Percentiles rank a stretch among this genome's conserved stretches.
Conservation (phyloP, 768 basidiomycete species). For the Rhizopogon sp. region DNA sequence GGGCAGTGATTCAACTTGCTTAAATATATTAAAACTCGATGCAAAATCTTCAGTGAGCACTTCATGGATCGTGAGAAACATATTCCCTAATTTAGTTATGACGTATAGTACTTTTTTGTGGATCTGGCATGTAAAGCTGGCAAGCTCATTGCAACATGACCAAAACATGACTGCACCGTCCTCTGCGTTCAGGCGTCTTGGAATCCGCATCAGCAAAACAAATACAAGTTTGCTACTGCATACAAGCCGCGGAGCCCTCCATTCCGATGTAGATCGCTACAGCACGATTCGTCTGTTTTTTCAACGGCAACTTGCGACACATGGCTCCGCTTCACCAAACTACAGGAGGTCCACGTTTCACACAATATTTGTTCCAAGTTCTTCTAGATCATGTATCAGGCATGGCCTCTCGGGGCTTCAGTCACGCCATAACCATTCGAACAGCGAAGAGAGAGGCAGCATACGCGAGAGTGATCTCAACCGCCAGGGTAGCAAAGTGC, state of each 20-base stretch:
- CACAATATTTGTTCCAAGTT: neutral
- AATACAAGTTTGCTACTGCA: constrained; percentile 17
- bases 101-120: too few species aligned
- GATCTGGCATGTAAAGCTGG: too few species aligned
- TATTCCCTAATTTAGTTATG: neutral
- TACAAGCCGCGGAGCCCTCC: constrained; percentile 16
- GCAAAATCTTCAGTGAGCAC: too few species aligned
- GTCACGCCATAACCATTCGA: constrained; percentile 12
- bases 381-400: neutral
- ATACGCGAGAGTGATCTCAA: neutral
- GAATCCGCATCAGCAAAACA: neutral
- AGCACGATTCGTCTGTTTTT: constrained; percentile 56
- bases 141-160: constrained; percentile 6
- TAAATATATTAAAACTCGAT: too few species aligned
- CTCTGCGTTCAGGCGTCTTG: constrained; percentile 2
- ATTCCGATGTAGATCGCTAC: constrained; percentile 49
- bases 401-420: neutral
- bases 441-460: neutral
- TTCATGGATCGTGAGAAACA: neutral
- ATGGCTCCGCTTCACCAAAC: constrained; percentile 1
- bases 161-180: constrained; percentile 9
- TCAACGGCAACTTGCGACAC: constrained; percentile 24
- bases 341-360: neutral
- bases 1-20: too few species aligned
- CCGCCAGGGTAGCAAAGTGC: neutral